A percentile compares a stretch with the other conserved stretches of the same genome.
These are phyloP conservation scores for Trametopsis cervina DNA, from an alignment of 768 basidiomycete species.

Conservation along the genomic window DNA sequence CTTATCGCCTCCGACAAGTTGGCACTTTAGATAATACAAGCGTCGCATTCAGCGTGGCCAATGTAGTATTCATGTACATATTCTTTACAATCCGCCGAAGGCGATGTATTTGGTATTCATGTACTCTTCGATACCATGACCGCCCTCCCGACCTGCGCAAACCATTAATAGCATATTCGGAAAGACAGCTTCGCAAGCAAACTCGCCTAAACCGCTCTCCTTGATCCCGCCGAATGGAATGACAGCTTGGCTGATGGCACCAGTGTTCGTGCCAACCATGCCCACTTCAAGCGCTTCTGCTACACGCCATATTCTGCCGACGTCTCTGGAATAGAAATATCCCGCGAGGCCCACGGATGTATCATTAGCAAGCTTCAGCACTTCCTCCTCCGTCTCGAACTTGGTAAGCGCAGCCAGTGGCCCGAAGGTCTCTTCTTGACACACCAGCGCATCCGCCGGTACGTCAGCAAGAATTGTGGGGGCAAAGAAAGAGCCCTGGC, in stretches of 20 bases:
- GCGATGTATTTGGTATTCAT: slow-evolving; percentile 76
- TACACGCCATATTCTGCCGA: slow-evolving; percentile 89
- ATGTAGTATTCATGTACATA: slow-evolving; percentile 2
- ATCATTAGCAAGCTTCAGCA: slow-evolving; percentile 77
- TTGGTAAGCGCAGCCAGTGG: slow-evolving; percentile 81
- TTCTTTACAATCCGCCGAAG: slow-evolving; percentile 57
- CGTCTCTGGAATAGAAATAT: slow-evolving; percentile 86
- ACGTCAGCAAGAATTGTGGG: slow-evolving; percentile 92
- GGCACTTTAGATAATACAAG: too few species aligned
- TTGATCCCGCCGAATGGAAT: slow-evolving; percentile 91
- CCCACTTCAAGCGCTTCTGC: slow-evolving; percentile 93
- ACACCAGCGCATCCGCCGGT: slow-evolving; percentile 53
- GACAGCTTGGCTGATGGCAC: slow-evolving; percentile 65
- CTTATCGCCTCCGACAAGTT: too few species aligned
- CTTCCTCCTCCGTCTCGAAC: slow-evolving; percentile 94
- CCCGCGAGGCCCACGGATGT: slow-evolving; percentile 85
- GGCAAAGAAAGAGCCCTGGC: slow-evolving; percentile 61
- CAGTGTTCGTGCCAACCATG: slow-evolving; percentile 84
- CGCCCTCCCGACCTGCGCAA: slow-evolving; percentile 88
- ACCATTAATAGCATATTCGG: slow-evolving; percentile 11
- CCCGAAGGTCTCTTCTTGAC: slow-evolving; percentile 91
- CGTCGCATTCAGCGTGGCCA: too few species aligned
- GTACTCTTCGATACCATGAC: slow-evolving; percentile 88
- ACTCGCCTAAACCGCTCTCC: slow-evolving; percentile 70
- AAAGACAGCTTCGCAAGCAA: slow-evolving; percentile 9